A percentile compares a stretch with the other conserved stretches of the same genome.
These are phyloP conservation scores for Noccaea caerulescens DNA, from an alignment of 345 rosid species.

Conservation along the genomic window DNA sequence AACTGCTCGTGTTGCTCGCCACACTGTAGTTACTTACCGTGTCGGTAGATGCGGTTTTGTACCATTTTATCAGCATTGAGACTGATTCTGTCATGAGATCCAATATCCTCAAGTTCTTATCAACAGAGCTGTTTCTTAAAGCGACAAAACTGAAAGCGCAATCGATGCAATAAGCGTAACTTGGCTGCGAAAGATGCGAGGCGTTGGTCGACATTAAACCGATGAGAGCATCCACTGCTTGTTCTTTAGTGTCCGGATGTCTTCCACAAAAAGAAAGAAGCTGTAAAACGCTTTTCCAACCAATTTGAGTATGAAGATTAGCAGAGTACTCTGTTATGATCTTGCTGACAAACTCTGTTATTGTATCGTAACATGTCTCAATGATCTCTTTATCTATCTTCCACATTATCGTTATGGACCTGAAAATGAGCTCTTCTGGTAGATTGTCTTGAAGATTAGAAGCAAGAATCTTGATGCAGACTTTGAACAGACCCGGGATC, in stretches of 20 bases:
- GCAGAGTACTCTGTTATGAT: slow-evolving; percentile 62
- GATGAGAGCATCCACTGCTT: slow-evolving; percentile 72
- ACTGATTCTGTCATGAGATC: slow-evolving; percentile 77
- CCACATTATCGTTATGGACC: slow-evolving; percentile 85
- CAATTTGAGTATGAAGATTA: slow-evolving; percentile 67
- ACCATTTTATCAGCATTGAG: slow-evolving; percentile 59
- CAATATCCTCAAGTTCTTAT: slow-evolving; percentile 69
- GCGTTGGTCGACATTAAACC: slow-evolving; percentile 57
- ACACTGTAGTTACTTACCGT: slow-evolving; percentile 47
- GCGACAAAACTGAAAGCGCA: slow-evolving; percentile 84
- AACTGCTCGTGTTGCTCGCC: slow-evolving; percentile 55
- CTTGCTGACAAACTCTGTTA: slow-evolving; percentile 64
- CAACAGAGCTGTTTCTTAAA: slow-evolving; percentile 61
- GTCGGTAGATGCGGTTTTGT: slow-evolving; percentile 50
- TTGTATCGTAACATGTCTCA: slow-evolving; percentile 62
- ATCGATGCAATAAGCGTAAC: slow-evolving; percentile 71
- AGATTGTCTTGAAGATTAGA: slow-evolving; percentile 51
- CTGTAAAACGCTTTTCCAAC: slow-evolving; percentile 86
- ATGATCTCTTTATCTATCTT: slow-evolving; percentile 86
- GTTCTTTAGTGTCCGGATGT: slow-evolving; percentile 71
- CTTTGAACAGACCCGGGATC: slow-evolving; percentile 60
- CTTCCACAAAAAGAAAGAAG: slow-evolving; percentile 71
- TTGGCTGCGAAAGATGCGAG: slow-evolving; percentile 52
- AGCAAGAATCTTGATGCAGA: slow-evolving; percentile 66
- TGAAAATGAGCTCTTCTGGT: slow-evolving; percentile 74